Evolutionary conservation across 345 rosid genomes (phyloP), one percentile per base, ranked within the genome.

Genomic region (Nephelium lappaceum): DNA sequence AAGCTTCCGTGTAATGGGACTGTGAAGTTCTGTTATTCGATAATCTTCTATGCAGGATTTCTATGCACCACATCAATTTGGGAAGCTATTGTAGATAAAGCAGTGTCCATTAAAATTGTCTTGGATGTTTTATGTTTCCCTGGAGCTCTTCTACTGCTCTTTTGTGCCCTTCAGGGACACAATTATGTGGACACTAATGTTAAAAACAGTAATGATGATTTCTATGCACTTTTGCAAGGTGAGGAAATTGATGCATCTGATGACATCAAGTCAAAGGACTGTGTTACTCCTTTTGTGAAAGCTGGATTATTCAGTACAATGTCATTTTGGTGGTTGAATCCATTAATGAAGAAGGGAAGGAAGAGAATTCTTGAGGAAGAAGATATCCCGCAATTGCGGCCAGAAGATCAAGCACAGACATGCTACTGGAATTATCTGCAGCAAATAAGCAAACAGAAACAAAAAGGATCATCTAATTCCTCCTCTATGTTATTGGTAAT

Each of bases 261-360:
- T 41, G 76, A 79, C 31, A 41, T n/a, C 9, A 38, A 49, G 65
- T 79, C 69, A 53, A 41, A 70, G 16, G 76, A 75, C 15, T 70
- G 73, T 53, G 69, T 80, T 53, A 86, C 92, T 66, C 85, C 84
- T 31, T 91, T 87, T 77, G 83, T 87, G 15, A 72, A 70, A 66
- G 88, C 90, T 38, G 89, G 89, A 19, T 45, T 81, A 64, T 71
- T 87, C 23, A 89, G 87, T 71, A 77, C n/a, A 61, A 65, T 87
- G 81, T 81, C 86, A 27, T 87, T 91, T 79, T 86, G 88, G 90
- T 89, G 92, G 94, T 61, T 89, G 80, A 86, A 85, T 85, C 85
- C 92, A 55, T 71, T 91, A 21, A 43, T 91, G 90, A 85, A 78
- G 58, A 81, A 83, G 67, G 91, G 94, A 3, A 85, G 78, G 51